phyloP scores from a whole-genome alignment of 169 alveolate species.

The Plasmodium coatneyi region DNA sequence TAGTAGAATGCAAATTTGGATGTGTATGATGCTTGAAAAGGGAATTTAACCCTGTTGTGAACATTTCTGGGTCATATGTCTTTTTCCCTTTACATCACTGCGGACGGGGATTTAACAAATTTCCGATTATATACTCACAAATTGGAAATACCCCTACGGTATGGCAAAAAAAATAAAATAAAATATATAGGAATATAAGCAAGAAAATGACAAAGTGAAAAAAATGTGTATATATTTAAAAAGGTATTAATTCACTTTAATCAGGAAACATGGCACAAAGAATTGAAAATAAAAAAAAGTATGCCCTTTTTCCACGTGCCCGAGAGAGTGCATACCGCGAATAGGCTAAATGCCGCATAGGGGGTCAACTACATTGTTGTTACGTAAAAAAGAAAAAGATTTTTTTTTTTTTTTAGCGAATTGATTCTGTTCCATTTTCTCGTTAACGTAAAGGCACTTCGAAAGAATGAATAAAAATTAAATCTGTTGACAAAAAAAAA shows the following conservation, averaged over 20 bases:
- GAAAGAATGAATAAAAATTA: background rate
- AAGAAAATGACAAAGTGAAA: background rate
- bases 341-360: background rate
- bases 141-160: background rate
- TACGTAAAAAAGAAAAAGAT: background rate
- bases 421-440: background rate
- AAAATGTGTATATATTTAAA: background rate
- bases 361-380: background rate
- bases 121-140: background rate
- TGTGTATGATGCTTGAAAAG: background rate
- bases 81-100: background rate
- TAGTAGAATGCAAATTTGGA: background rate
- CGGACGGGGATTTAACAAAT: background rate
- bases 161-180: background rate
- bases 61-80: conserved; percentile 5
- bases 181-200: background rate
- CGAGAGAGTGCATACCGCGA: background rate
- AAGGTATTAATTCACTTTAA: background rate
- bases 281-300: background rate
- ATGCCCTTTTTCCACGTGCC: background rate
- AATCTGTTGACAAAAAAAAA: background rate
- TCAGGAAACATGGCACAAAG: background rate
- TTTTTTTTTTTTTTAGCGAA: background rate
- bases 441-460: background rate
- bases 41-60: background rate